phyloP scores from a whole-genome alignment of 2,329 filamentous ascomycete species.

The Xylaria sp. region DNA sequence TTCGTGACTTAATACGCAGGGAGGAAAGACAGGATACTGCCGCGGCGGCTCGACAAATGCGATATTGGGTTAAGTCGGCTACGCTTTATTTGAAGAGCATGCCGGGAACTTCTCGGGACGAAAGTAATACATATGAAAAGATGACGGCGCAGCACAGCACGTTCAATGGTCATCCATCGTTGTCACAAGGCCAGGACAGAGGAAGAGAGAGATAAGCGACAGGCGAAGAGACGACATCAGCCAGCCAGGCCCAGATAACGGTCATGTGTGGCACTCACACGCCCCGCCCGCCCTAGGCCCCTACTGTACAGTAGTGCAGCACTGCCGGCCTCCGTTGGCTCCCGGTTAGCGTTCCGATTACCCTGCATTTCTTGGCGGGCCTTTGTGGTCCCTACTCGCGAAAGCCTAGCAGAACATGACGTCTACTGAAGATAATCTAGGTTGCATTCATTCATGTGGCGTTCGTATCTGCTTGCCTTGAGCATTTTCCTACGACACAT shows the following conservation, averaged over 20 bases:
- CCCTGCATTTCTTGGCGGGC: neutral
- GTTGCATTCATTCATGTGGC: neutral
- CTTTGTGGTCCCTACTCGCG: neutral
- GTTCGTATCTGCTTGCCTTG: neutral
- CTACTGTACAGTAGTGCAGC: too few relatives aligned
- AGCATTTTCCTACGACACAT: neutral
- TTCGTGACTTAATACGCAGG: conserved; percentile 2
- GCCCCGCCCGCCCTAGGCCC: conserved; percentile 6
- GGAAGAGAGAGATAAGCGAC: conserved; percentile 16
- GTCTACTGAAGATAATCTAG: neutral
- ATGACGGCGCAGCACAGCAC: neutral
- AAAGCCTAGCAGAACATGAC: neutral
- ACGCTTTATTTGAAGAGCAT: neutral
- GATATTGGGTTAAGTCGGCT: neutral
- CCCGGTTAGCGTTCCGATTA: neutral
- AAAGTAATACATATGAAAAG: neutral
- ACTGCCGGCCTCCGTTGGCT: too few relatives aligned
- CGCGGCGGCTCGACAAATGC: neutral
- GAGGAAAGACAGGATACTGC: neutral
- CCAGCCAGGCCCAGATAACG: conserved; percentile 2
- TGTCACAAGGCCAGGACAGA: conserved; percentile 23
- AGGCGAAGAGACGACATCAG: conserved; percentile 3
- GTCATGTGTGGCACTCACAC: neutral
- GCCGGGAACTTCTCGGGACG: neutral
- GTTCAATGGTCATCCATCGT: conserved; percentile 14